Percentiles rank a stretch among this genome's conserved stretches.
These are phyloP conservation scores for Aspergillus cavernicola DNA, from an alignment of 495 filamentous ascomycete genomes.

Conservation along the genomic window DNA sequence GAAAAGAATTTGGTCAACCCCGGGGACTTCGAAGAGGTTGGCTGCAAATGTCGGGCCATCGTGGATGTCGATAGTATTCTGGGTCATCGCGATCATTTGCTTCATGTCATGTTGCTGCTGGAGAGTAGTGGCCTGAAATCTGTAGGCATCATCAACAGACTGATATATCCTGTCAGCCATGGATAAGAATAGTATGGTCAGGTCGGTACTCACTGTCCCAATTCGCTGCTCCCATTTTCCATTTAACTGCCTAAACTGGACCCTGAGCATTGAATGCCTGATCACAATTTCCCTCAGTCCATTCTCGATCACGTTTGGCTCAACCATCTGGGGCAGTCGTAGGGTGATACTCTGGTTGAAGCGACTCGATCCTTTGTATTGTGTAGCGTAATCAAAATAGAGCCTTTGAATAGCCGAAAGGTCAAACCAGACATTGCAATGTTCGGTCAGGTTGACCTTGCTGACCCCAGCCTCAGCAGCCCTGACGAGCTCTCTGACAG, in stretches of 20 bases:
- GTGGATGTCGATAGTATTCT: slow-evolving; percentile 35
- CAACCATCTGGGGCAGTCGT: slow-evolving; percentile 46
- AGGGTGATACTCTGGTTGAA: slow-evolving; percentile 72
- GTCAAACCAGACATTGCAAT: slow-evolving; percentile 48
- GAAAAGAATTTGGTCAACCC: slow-evolving; percentile 54
- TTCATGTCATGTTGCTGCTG: slow-evolving; percentile 29
- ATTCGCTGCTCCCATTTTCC: slow-evolving; percentile 42
- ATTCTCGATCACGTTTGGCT: slow-evolving; percentile 44
- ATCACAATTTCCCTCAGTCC: slow-evolving; percentile 55
- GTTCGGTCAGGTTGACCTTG: slow-evolving; percentile 26
- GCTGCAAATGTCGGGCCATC: slow-evolving; percentile 43
- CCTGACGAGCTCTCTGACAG: slow-evolving; percentile 34
- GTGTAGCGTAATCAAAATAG: slow-evolving; percentile 39
- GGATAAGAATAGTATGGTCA: too few relatives aligned
- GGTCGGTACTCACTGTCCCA: slow-evolving; percentile 26
- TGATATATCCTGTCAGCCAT: too few relatives aligned
- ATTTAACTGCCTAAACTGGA: slow-evolving; percentile 48
- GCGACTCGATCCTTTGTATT: slow-evolving; percentile 47
- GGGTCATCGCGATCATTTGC: slow-evolving; percentile 34
- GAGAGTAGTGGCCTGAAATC: slow-evolving; percentile 29
- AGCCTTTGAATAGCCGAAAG: slow-evolving; percentile 45
- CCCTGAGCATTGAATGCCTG: slow-evolving; percentile 67
- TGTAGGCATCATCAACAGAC: too few relatives aligned
- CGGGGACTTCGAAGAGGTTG: slow-evolving; percentile 49
- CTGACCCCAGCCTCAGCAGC: slow-evolving; percentile 21